phyloP scores from a whole-genome alignment of 805 yeast genomes.

The Komagataella phaffii region DNA sequence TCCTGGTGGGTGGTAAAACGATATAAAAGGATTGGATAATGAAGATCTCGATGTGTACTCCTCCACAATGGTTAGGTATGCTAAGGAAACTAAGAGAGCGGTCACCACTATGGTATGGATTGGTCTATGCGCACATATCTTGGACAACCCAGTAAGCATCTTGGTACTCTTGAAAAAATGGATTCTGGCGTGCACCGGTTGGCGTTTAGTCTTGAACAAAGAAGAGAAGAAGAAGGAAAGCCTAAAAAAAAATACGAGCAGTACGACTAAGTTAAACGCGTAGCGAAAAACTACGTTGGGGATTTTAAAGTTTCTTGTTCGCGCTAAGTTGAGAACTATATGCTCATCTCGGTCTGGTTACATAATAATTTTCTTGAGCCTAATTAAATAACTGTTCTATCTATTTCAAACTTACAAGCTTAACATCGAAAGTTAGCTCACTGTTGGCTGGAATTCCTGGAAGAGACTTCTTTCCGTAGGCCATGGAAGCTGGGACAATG shows the following conservation, averaged over 20 bases:
- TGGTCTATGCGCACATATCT: constrained; percentile 64
- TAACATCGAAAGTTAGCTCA: constrained; percentile 91
- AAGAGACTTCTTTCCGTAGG: constrained; percentile 85
- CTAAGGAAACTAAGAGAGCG: constrained; percentile 62
- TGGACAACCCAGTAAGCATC: constrained; percentile 13
- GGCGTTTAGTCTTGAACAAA: not conserved
- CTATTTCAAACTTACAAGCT: constrained; percentile 81
- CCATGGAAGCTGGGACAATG: constrained; percentile 89
- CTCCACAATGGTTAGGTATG: constrained; percentile 65
- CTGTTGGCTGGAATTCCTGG: constrained; percentile 99
- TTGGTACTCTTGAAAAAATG: not conserved
- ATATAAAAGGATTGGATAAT: constrained; percentile 5
- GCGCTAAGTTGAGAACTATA: not conserved
- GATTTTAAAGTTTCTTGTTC: not conserved
- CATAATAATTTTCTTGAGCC: not conserved
- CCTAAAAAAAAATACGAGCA: not conserved
- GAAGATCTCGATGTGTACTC: constrained; percentile 28
- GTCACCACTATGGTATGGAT: constrained; percentile 71
- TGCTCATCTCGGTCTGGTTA: not conserved
- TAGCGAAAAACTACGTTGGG: not conserved
- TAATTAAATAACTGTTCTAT: not conserved
- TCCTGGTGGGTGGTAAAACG: constrained; percentile 24
- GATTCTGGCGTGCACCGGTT: not conserved
- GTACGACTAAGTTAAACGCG: not conserved
- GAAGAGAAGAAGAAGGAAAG: not conserved